Evolutionary conservation across 1,284 basidiomycete genomes (phyloP).

Genomic region (Inonotus obliquus): DNA sequence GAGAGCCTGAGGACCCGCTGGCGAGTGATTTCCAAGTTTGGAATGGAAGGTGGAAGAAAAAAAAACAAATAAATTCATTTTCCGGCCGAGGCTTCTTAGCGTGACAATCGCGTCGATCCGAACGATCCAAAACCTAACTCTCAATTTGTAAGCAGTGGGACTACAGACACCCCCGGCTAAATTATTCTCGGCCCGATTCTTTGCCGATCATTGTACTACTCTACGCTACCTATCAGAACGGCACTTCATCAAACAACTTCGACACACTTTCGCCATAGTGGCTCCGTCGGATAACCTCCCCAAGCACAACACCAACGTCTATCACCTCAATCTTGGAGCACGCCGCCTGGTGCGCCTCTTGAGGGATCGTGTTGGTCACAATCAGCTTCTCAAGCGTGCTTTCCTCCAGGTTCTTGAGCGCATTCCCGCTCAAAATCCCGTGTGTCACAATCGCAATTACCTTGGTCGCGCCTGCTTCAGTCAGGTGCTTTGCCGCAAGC

Average conservation of each 20-base stretch:
- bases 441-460: slow-evolving; percentile 97
- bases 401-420: slow-evolving; percentile 66
- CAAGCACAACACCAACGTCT: slow-evolving; percentile 92
- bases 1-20: not conserved
- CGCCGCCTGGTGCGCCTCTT: slow-evolving; percentile 67
- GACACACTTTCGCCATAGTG: slow-evolving; percentile 84
- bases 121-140: not conserved
- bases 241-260: slow-evolving; percentile 81
- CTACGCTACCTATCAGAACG: slow-evolving; percentile 53
- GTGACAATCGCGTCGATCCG: slow-evolving; percentile 3
- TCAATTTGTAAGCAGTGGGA: no score
- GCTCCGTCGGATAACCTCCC: slow-evolving; percentile 93
- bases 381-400: slow-evolving; percentile 92
- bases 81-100: not conserved
- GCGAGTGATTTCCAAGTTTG: not conserved
- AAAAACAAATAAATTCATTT: slow-evolving; percentile 1
- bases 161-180: not conserved
- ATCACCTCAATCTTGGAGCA: slow-evolving; percentile 94
- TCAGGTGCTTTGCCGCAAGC: slow-evolving; percentile 84
- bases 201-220: no score
- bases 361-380: slow-evolving; percentile 98
- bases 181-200: not conserved
- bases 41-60: slow-evolving; percentile 1
- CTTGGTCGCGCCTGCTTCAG: slow-evolving; percentile 85
- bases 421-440: slow-evolving; percentile 91